phyloP scores from a whole-genome alignment of 345 rosid species.

The Cardamine resedifolia region DNA sequence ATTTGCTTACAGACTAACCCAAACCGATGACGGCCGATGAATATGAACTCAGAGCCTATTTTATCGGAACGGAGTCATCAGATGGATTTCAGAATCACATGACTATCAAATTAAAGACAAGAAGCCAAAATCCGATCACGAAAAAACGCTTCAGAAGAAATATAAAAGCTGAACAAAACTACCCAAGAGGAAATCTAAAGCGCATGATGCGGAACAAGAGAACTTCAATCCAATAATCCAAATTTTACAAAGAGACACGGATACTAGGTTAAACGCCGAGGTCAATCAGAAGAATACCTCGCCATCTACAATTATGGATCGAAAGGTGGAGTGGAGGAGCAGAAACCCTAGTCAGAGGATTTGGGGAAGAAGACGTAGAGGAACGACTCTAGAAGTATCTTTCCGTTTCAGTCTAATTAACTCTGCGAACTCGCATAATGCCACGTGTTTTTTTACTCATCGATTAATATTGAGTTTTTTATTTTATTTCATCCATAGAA shows the following conservation, averaged over 20 bases:
- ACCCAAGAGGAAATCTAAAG: not conserved
- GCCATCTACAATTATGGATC: not conserved
- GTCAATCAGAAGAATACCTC: constrained; percentile 14
- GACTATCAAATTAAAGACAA: not conserved
- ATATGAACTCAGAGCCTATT: not conserved
- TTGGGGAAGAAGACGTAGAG: constrained; percentile 29
- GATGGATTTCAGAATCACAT: not conserved
- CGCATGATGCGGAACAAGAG: not conserved
- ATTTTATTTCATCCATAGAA: no score
- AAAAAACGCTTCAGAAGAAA: not conserved
- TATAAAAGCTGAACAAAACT: not conserved
- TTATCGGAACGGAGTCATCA: not conserved
- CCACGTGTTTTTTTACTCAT: constrained; percentile 26
- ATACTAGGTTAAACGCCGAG: not conserved
- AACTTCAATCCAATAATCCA: constrained; percentile 8
- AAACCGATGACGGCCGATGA: not conserved
- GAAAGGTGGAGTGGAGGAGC: not conserved
- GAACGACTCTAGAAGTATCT: constrained; percentile 19
- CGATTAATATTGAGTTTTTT: not conserved
- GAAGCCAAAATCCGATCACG: not conserved
- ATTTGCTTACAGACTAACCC: not conserved
- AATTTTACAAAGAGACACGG: not conserved
- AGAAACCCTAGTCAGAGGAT: constrained; percentile 34
- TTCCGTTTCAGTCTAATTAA: constrained; percentile 1
- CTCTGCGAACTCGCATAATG: not conserved